Base-by-base conservation (phyloP, 2,329 filamentous ascomycete genomes). In the Pseudogymnoascus sp. region DNA sequence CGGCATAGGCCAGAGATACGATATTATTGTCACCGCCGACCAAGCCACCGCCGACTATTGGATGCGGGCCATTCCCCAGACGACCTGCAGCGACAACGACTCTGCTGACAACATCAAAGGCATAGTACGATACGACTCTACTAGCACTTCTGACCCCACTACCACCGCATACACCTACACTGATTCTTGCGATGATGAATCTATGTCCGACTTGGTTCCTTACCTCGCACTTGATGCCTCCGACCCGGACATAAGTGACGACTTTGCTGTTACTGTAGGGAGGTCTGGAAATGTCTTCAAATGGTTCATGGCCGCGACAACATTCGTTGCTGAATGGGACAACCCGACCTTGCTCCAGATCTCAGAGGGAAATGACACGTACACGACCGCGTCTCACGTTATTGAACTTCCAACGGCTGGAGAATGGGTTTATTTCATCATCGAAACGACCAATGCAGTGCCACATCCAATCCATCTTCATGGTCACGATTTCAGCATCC, bases 11-110 rank as follows among this genome's bases (percentile, higher is more conserved):
- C 84, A 87, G 69, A 72, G 77, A 63, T 77, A 73, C 69, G 71
- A 74, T 64, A 62, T 74, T 72, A 69, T 83, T 7, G 80, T 85
- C 61, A 78, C 77, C 42, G 82, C 81, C 11, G 72, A 81, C 63
- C 74, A 73, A 2, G 78, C 76, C 4, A 74, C 75, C 23, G 75
- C 77, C 6, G 75, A 82, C 5, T 86, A 81, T 69, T 87, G 84
- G 83, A 82, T 88, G 76, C 80, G 84, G 40, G 77, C 80, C 62
- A 82, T 80, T 69, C 80, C 79, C 1, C 70, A 81, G 59, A 83
- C 81, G 2, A 69, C 84, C 0, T 89, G 87, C 0, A 82, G 80
- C 2, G 69, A 76, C 5, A 79, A 87, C 59, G 69, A 77, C 8
- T 81, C 83, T 7, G 77, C 88, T 67, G 76, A 75, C 1, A 74